Base-by-base conservation (phyloP, 164 flowering plant genomes). In the Nymphaea thermarum region DNA sequence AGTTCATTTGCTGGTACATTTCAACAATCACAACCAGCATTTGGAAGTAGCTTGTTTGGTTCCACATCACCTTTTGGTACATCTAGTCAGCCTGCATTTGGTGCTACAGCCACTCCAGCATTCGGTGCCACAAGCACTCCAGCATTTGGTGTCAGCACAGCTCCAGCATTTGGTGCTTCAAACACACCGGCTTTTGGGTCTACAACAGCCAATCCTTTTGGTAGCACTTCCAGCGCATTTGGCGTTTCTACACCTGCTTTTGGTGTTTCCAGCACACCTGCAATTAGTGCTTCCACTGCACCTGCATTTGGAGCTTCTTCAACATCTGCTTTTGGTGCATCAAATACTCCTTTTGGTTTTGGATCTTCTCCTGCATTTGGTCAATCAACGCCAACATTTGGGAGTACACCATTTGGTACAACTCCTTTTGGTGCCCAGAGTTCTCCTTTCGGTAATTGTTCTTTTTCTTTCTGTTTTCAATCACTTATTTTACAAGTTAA, bases 1-100 rank as follows among this genome's bases (percentile, higher is more conserved):
- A 86, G 83, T 80, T 96, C 99, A 17, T 95, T 95, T 83, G 98
- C 97, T 65, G 78, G 89, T 77, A 70, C 98, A 66, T 80, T 75
- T 78, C 96, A 84, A 69, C 96, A 82, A 79, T 81, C 95, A 17
- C 97, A 91, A 71, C 86, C 96, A 7, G 84, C 96, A 60, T 89
- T 88, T 82, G 57, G 57, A n/a, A 85, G 83, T 78, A 82, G 74
- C 71, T 41, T 80, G 43, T 90, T 90, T 79, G 93, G 93, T 70
- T 78, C 89, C 12, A 72, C 90, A 3, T 43, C 89, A 4, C 84
- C 93, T 36, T 88, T 91, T 84, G 91, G 93, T 67, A 79, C 85
- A 17, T 69, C 90, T 60, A 88, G 80, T 79, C 86, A 81, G 72
- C 75, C 94, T 65, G 81, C 88, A 51, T 90, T 90, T 76, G 90